Percentiles rank a stretch among this genome's conserved stretches.
Conservation (phyloP, 352 stramenopile species). For the Chrysophaeum taylorii region DNA sequence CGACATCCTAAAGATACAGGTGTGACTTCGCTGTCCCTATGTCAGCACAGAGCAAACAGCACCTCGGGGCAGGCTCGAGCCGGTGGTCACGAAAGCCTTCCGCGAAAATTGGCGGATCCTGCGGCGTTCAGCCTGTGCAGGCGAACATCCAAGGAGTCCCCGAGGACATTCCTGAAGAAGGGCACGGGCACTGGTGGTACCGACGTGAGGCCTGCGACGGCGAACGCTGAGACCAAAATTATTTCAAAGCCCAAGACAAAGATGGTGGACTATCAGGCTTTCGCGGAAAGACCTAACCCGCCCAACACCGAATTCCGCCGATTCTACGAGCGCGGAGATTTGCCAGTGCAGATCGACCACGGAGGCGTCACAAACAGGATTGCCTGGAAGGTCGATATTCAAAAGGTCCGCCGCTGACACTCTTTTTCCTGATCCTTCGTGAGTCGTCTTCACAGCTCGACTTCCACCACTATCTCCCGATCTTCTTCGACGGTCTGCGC, state of each 20-base stretch:
- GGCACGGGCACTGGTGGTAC: constrained; percentile 66
- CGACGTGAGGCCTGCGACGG: constrained; percentile 23
- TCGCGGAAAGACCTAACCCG: constrained; percentile 81
- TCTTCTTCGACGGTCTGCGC: constrained; percentile 93
- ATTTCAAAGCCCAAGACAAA: constrained; percentile 17
- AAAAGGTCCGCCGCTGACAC: constrained; percentile 87
- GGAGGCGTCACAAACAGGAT: constrained; percentile 87
- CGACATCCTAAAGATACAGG: constrained; percentile 40
- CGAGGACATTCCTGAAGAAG: constrained; percentile 76
- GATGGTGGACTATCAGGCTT: constrained; percentile 55
- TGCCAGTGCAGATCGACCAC: constrained; percentile 92
- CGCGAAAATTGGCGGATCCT: constrained; percentile 54
- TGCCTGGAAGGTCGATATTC: constrained; percentile 80
- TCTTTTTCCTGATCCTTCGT: constrained; percentile 97
- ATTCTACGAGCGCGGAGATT: constrained; percentile 64
- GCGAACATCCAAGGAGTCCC: constrained; percentile 61
- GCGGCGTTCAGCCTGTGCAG: constrained; percentile 81
- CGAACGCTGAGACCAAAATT: not conserved
- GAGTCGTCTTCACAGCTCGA: constrained; percentile 85
- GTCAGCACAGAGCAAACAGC: not conserved
- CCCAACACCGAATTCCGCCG: constrained; percentile 69
- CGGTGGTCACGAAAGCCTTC: constrained; percentile 49
- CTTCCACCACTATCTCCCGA: constrained; percentile 95
- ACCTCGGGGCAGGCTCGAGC: constrained; percentile 41
- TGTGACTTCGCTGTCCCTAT: constrained; percentile 31